A percentile compares a stretch with the other conserved stretches of the same genome.
Conservation (phyloP, 2,329 filamentous ascomycete genomes). For the Diaporthe amygdali region DNA sequence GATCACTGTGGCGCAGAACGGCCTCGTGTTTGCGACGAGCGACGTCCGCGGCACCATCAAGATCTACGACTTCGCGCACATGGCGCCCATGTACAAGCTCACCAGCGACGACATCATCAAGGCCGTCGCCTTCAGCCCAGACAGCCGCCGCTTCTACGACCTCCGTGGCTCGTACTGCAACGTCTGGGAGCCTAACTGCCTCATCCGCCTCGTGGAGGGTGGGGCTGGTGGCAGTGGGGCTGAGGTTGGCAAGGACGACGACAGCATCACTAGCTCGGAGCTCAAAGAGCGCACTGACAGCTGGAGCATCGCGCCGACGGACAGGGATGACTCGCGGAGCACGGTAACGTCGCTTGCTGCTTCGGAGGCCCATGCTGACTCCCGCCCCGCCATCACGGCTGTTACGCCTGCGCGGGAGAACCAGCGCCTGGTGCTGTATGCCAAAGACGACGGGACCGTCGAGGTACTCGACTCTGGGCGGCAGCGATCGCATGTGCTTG, state of each 20-base stretch:
- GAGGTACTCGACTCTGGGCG: constrained; percentile 22
- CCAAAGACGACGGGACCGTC: constrained; percentile 24
- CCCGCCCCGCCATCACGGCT: constrained; percentile 19
- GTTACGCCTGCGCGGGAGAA: constrained; percentile 1
- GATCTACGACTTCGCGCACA: constrained; percentile 28
- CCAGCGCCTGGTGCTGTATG: constrained; percentile 21
- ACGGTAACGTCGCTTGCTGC: constrained; percentile 20
- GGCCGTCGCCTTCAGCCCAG: constrained; percentile 27
- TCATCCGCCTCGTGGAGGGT: constrained; percentile 24
- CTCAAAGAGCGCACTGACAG: not conserved
- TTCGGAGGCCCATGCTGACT: constrained; percentile 24
- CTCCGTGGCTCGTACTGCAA: constrained; percentile 29
- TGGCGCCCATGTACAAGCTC: constrained; percentile 29
- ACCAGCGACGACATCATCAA: constrained; percentile 25
- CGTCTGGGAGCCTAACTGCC: constrained; percentile 31
- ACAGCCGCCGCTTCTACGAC: constrained; percentile 29
- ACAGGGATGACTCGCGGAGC: constrained; percentile 9
- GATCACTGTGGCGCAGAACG: constrained; percentile 24
- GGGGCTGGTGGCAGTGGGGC: not conserved
- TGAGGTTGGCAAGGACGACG: not conserved
- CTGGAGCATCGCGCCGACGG: constrained; percentile 1
- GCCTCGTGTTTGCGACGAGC: constrained; percentile 27
- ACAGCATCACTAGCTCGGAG: constrained; percentile 9
- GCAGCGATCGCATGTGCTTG: constrained; percentile 22
- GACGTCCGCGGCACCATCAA: constrained; percentile 26